Base-by-base conservation (phyloP, 2,329 filamentous ascomycete species). In the Sphaerulina vaccinii region DNA sequence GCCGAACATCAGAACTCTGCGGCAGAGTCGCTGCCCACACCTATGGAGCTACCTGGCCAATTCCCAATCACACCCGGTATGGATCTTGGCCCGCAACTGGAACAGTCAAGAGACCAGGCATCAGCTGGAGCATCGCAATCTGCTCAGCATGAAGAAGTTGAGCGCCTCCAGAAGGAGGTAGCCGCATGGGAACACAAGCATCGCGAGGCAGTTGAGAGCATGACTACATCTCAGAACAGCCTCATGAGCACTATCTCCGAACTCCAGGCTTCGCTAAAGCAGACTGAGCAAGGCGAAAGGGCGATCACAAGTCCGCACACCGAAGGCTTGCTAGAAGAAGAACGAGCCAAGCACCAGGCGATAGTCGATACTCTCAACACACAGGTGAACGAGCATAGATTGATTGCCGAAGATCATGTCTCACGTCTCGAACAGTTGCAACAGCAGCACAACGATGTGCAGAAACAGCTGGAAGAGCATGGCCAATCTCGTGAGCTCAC, bases 341-440 rank as follows among this genome's bases (percentile, higher is more conserved):
- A 39, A 39, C 16, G 37, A 5, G 22, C 61, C 3, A 70, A 71
- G 58, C 73, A 76, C 19, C 75, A 83, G 53, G 75, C 79, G 32
- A 76, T 78, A 18, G 71, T 83, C 9, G 75, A 78, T 48, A 66
- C 73, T 18, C 72, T 96, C 36, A 86, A 87, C 56, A 78, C 73
- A 53, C 86, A 95, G 66, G 85, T 96, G 47, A 84, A 91, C 45
- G 84, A 90, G 65, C 90, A 95, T 72, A 91, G 88, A 72, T 74
- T 79, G 3, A 81, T 87, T 32, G 85, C 95, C 62, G 79, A 80
- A 57, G 79, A 75, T 59, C 88, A 91, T 62, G 76, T 83, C 10
- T 68, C 79, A 33, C 88, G 85, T 62, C 84, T 96, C 23, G 78
- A 83, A 2, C 81, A 87, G 58, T 77, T 96, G 11, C 90, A 96